Base-by-base conservation (phyloP, 345 rosid genomes). In the Corchorus capsularis region DNA sequence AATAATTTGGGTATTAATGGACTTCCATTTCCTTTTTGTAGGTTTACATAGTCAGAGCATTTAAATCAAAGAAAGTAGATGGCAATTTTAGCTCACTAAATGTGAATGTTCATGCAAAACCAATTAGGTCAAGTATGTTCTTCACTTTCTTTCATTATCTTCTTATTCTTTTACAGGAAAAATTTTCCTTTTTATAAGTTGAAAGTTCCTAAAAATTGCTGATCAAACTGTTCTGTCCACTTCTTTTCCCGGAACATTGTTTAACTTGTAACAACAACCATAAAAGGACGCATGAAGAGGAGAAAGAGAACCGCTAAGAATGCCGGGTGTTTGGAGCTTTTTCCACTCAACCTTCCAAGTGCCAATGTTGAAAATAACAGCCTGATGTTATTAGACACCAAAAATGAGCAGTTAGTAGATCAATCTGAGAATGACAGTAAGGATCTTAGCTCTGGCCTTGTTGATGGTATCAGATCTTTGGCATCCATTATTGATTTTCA, bases 31-130 rank as follows among this genome's bases (percentile, higher is more conserved):
- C 27, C 45, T 39, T 17, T 19, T 41, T 57, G 27, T 39, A 87
- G 90, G 87, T 85, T 32, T 83, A 82, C 76, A 85, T 82, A 49
- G 80, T 83, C 59, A 82, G 83, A 77, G 70, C 62, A 32, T 49
- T 47, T 67, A 70, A 79, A 76, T 72, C 79, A 12, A 83, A 83
- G 11, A 82, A 86, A 72, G 65, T 71, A 12, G 78, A 83, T 76
- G 83, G 77, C 49, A 78, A 77, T 75, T 83, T 75, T 49, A 78
- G 72, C 49, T 83, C 82, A 22, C 71, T 81, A 39, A 32, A 82
- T 34, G 45, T 32, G 27, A 35, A 52, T 52, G 11, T 69, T 53
- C 46, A 32, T 34, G 73, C 73, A n/a, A 69, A 17, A 53, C 73
- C 73, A 0, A 60, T 54, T 22, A 43, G 73, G 8, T 69, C 73